Conservation (phyloP, 2,329 filamentous ascomycete species). For the Hymenoscyphus scutula region DNA sequence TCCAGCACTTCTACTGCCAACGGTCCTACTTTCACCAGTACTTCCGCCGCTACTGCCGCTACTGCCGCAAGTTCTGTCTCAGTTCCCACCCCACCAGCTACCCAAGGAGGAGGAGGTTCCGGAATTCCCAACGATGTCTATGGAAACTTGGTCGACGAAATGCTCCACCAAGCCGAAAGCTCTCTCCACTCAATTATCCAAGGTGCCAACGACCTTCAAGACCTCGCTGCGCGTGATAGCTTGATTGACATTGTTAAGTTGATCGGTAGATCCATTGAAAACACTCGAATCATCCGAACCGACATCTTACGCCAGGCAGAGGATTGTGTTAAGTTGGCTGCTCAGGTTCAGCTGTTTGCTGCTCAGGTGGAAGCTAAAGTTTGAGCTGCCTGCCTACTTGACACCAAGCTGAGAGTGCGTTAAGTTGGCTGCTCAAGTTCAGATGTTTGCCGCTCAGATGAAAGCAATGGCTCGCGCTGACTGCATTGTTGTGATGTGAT, state of each 20-base stretch:
- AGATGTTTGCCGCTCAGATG: too few species aligned
- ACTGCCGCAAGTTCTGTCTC: too few species aligned
- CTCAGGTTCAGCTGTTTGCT: neutral
- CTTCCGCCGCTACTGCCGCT: too few species aligned
- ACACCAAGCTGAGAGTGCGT: too few species aligned
- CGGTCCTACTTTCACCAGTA: too few species aligned
- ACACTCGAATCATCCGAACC: slow-evolving; percentile 7
- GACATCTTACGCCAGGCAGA: neutral
- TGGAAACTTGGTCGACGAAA: slow-evolving; percentile 4
- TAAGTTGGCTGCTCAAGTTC: too few species aligned
- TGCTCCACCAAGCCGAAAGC: neutral
- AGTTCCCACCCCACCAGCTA: neutral
- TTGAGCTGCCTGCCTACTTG: too few species aligned
- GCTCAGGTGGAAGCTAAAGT: neutral
- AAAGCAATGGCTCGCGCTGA: too few species aligned
- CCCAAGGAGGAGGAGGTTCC: neutral
- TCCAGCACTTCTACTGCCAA: too few species aligned
- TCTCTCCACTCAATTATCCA: slow-evolving; percentile 2
- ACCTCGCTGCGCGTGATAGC: neutral
- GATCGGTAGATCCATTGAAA: slow-evolving; percentile 6
- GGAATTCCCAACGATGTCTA: neutral
- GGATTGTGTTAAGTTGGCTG: neutral
- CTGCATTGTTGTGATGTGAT: too few species aligned
- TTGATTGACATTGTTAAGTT: slow-evolving; percentile 1
- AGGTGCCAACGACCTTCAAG: neutral